Base-by-base conservation (phyloP, 805 yeast genomes). In the Starmerella apis region DNA sequence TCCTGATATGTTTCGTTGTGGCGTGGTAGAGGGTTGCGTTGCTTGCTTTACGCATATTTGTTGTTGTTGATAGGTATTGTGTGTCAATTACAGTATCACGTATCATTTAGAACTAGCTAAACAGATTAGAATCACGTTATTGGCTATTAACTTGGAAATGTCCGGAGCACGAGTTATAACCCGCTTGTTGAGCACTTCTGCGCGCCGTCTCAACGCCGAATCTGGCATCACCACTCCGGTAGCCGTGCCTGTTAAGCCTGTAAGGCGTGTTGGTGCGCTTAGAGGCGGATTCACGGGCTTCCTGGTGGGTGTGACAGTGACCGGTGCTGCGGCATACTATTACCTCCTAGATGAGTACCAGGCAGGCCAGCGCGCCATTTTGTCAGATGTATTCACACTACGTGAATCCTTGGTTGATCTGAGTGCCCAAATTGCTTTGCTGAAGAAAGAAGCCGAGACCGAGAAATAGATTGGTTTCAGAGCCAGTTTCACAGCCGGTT, bases 261-360 rank as follows among this genome's bases (percentile, higher is more conserved):
- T 43, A 16, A 51, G 55, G 38, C 48, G 53, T 16, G 50, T 51
- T 19, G 58, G 57, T 14, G 63, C 63, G 20, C 49, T 59, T 18
- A 56, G 63, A n/a, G 62, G 58, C 37, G 69, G 72, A 4, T 70
- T 86, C 55, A 69, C 84, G 48, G 95, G 95, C 1, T 86, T 86
- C 66, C 73, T 86, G 48, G 70, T 80, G 27, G 95, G 95, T 41
- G 83, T 81, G 33, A 71, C 86, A 20, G 64, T 75, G 54, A 82
- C 94, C 16, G 88, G 94, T 2, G 75, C 75, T 49, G 83, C 78
- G 7, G 79, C 88, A 14, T 86, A 86, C 71, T 81, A 78, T 65
- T 86, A 84, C 66, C 71, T 84, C 57, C 66, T 84, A 51, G 92
- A 85, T 61, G 83, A 83, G 65, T 84, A 83, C 73, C 79, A 81